Conservation (phyloP, 306 rosid species). For the Quillaja saponaria region DNA sequence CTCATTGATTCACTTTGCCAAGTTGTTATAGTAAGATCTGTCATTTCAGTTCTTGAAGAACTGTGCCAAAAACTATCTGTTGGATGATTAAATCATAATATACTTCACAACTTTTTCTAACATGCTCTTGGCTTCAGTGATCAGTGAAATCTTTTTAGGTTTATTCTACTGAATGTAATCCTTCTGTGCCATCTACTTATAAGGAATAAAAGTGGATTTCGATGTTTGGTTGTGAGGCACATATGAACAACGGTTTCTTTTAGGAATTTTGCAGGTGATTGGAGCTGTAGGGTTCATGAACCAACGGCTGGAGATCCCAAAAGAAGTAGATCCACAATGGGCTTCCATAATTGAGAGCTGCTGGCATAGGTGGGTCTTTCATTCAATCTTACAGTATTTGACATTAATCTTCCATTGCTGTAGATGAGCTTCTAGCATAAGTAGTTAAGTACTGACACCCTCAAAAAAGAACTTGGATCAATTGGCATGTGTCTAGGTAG, state of each 20-base stretch:
- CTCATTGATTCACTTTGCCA: constrained; percentile 6
- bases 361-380: constrained; percentile 68
- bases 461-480: constrained; percentile 13
- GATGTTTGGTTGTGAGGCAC: constrained; percentile 12
- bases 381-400: constrained; percentile 17
- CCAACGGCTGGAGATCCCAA: constrained; percentile 89
- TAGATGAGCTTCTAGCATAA: constrained; percentile 20
- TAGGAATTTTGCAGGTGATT: constrained; percentile 77
- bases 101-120: neutral
- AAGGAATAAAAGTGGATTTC: neutral
- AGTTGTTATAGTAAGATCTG: constrained; percentile 2
- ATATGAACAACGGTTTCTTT: constrained; percentile 47
- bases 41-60: constrained; percentile 14
- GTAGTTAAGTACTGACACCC: constrained; percentile 22
- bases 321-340: constrained; percentile 84
- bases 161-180: neutral
- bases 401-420: constrained; percentile 10
- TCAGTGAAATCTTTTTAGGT: neutral
- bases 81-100: constrained; percentile 9
- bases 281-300: constrained; percentile 99
- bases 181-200: neutral
- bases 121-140: neutral
- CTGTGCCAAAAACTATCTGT: neutral
- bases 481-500: constrained; percentile 13
- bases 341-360: constrained; percentile 87